A percentile compares a stretch with the other conserved stretches of the same genome.
Conservation (phyloP, 306 rosid species). For the Lablab purpureus region DNA sequence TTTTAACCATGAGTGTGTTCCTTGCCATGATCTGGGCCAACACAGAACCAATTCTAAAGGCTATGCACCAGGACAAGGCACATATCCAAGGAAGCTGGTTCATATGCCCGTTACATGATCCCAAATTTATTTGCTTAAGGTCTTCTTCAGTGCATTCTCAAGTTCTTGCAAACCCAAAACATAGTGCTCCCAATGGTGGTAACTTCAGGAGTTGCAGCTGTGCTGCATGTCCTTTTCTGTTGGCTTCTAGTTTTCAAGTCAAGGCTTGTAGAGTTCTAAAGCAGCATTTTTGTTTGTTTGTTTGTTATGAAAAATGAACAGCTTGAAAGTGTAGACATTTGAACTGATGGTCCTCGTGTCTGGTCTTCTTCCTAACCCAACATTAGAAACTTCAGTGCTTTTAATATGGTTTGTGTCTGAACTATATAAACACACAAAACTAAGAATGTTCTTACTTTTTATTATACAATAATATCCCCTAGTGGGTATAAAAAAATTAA, state of each 20-base stretch:
- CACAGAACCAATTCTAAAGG: constrained; percentile 47
- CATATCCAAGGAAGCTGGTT: constrained; percentile 63
- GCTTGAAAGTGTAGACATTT: constrained; percentile 75
- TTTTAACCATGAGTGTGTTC: constrained; percentile 50
- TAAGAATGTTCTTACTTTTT: background rate
- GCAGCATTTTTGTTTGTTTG: constrained; percentile 1
- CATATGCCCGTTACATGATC: constrained; percentile 61
- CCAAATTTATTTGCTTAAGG: constrained; percentile 71
- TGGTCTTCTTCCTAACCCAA: constrained; percentile 75
- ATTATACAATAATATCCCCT: background rate
- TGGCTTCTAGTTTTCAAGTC: constrained; percentile 66
- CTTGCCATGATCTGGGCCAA: constrained; percentile 61
- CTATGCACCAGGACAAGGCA: constrained; percentile 45
- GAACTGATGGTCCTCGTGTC: constrained; percentile 65
- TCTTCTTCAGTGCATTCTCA: constrained; percentile 67
- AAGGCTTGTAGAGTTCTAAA: constrained; percentile 51
- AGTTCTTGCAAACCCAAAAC: constrained; percentile 72
- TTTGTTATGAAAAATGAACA: constrained; percentile 54
- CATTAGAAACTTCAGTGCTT: constrained; percentile 68
- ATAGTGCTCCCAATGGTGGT: constrained; percentile 71
- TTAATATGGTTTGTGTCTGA: constrained; percentile 56
- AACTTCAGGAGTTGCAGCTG: constrained; percentile 53
- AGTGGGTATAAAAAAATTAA: background rate
- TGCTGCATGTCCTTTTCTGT: constrained; percentile 58
- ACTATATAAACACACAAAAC: background rate